Evolutionary conservation across 306 rosid genomes (phyloP).

Genomic region (Gleditsia sinensis): DNA sequence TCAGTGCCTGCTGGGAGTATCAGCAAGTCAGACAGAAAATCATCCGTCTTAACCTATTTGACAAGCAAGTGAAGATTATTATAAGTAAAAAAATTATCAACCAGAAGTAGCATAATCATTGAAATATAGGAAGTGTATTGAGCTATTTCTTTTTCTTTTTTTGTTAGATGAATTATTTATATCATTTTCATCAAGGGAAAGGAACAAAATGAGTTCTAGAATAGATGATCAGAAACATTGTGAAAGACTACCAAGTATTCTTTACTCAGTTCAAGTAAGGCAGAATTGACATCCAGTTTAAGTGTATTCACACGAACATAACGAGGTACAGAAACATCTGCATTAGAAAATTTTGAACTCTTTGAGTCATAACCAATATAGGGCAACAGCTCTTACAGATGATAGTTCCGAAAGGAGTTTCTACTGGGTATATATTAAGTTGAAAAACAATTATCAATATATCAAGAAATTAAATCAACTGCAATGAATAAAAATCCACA

Average conservation of each 20-base stretch:
- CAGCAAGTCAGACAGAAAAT: conserved; percentile 76
- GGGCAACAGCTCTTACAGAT: neutral
- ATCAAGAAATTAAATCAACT: neutral
- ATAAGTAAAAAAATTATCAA: neutral
- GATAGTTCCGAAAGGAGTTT: conserved; percentile 3
- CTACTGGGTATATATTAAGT: neutral
- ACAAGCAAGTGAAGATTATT: neutral
- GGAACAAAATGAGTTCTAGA: neutral
- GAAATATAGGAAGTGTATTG: neutral
- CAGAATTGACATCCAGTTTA: conserved; percentile 72
- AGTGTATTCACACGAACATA: conserved; percentile 89
- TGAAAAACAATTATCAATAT: neutral
- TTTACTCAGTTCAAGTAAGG: conserved; percentile 60
- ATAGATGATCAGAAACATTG: neutral
- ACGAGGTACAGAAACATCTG: conserved; percentile 74
- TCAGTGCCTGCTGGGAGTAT: conserved; percentile 84
- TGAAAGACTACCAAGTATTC: conserved; percentile 50
- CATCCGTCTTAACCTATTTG: conserved; percentile 75
- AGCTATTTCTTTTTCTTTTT: neutral
- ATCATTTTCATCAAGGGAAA: conserved; percentile 10
- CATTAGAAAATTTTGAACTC: conserved; percentile 38
- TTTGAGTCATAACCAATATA: neutral
- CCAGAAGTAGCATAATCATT: neutral
- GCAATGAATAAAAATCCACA: neutral
- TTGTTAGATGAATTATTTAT: neutral